These are phyloP conservation scores for Panus rudis DNA, from an alignment of 768 basidiomycete genomes.

Conservation along the genomic window DNA sequence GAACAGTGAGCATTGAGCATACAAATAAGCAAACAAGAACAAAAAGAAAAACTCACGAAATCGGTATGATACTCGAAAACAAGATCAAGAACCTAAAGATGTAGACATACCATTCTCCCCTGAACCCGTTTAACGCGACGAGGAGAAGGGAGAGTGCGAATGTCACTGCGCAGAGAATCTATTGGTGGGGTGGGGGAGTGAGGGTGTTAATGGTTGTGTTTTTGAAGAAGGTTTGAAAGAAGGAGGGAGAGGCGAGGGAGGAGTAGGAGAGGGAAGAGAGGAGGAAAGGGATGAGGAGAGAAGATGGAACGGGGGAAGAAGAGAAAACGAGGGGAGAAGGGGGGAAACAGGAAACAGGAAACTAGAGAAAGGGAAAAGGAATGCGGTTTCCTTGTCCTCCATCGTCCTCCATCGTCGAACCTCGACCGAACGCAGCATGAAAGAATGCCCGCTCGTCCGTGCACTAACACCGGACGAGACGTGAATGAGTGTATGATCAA, in stretches of 20 bases:
- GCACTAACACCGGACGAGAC: too few species aligned
- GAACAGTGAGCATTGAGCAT: background rate
- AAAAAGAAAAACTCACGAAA: conserved; percentile 56
- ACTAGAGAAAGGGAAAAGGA: too few species aligned
- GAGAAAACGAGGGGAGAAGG: too few species aligned
- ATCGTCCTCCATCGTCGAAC: too few species aligned
- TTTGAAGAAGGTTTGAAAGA: background rate
- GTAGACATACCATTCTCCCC: conserved; percentile 94
- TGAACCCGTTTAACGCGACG: conserved; percentile 93
- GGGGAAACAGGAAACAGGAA: too few species aligned
- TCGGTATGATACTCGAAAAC: conserved; percentile 98
- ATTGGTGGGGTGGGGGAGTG: conserved; percentile 4
- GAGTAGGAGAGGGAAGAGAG: background rate
- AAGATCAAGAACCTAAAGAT: conserved; percentile 95
- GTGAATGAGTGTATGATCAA: too few species aligned
- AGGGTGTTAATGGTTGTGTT: background rate
- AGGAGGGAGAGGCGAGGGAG: background rate
- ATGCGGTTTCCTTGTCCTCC: too few species aligned
- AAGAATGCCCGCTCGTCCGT: too few species aligned
- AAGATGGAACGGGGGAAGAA: too few species aligned
- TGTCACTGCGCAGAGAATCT: conserved; percentile 94
- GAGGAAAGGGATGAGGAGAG: too few species aligned
- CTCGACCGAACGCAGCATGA: too few species aligned
- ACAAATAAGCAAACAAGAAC: background rate
- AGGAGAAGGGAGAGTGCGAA: conserved; percentile 87